Conservation (phyloP, 139 green algal species). For the Picochlorum sp. region DNA sequence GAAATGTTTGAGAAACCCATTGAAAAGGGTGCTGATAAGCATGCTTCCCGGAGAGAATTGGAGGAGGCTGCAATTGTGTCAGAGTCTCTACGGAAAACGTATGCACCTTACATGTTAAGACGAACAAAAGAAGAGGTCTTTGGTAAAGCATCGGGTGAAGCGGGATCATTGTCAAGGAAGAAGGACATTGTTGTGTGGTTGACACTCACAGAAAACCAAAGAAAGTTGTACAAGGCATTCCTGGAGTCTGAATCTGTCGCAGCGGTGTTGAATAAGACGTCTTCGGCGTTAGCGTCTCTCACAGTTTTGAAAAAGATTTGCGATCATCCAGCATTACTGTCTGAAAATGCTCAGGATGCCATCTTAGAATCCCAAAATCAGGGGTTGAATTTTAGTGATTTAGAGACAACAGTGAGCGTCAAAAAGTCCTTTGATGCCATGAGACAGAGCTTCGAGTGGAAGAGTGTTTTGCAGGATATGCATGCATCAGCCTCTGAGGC, state of each 20-base stretch:
- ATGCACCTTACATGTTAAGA: slow-evolving; percentile 76
- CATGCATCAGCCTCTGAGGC: slow-evolving; percentile 23
- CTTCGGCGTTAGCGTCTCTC: slow-evolving; percentile 62
- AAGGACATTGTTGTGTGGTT: slow-evolving; percentile 96
- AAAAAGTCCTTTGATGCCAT: neutral
- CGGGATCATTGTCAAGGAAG: slow-evolving; percentile 25
- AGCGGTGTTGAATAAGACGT: slow-evolving; percentile 68
- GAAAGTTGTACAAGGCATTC: slow-evolving; percentile 63
- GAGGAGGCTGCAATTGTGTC: slow-evolving; percentile 45
- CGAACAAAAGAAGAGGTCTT: slow-evolving; percentile 83
- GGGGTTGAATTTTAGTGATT: neutral
- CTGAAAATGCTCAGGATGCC: slow-evolving; percentile 33
- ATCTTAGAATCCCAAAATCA: slow-evolving; percentile 16
- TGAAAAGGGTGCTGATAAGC: slow-evolving; percentile 40
- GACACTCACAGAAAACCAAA: slow-evolving; percentile 56
- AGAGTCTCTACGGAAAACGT: slow-evolving; percentile 42
- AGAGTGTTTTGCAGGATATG: slow-evolving; percentile 18
- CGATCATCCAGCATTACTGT: slow-evolving; percentile 85
- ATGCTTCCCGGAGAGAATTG: slow-evolving; percentile 43
- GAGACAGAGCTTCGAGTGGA: neutral
- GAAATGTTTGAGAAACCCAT: slow-evolving; percentile 44
- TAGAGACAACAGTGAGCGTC: slow-evolving; percentile 1
- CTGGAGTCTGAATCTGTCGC: slow-evolving; percentile 59
- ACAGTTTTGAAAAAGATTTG: slow-evolving; percentile 82
- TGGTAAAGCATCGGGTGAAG: neutral